Evolutionary conservation across 495 filamentous ascomycete species (phyloP).

Genomic region (Articulospora tetracladia): DNA sequence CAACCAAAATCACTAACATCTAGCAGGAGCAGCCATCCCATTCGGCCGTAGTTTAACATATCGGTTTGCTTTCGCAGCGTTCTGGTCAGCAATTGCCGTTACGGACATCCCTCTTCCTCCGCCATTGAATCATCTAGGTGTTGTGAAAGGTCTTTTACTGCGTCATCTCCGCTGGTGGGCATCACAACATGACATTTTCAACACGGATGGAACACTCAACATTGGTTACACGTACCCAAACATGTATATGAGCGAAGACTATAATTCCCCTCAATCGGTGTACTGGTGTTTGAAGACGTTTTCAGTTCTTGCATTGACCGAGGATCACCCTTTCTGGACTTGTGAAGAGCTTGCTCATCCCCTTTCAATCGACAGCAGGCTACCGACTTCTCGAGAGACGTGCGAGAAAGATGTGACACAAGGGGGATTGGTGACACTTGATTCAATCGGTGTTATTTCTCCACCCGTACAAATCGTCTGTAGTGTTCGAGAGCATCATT

Average conservation of each 20-base stretch:
- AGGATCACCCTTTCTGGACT: slow-evolving; percentile 17
- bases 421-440: neutral
- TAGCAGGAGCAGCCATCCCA: slow-evolving; percentile 44
- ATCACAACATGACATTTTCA: neutral
- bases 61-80: slow-evolving; percentile 56
- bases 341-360: slow-evolving; percentile 8
- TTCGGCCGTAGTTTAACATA: slow-evolving; percentile 59
- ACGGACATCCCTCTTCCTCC: slow-evolving; percentile 46
- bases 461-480: slow-evolving; percentile 2
- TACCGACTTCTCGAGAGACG: neutral
- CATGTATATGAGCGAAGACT: slow-evolving; percentile 12
- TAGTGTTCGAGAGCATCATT: neutral
- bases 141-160: slow-evolving; percentile 54
- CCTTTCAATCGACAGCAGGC: neutral
- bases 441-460: neutral
- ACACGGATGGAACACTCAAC: slow-evolving; percentile 9
- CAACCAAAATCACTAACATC: neutral
- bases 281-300: slow-evolving; percentile 16
- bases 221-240: slow-evolving; percentile 16
- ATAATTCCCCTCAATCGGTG: slow-evolving; percentile 11
- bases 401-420: neutral
- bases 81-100: slow-evolving; percentile 58
- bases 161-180: slow-evolving; percentile 62
- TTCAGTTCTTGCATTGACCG: neutral
- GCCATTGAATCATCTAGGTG: slow-evolving; percentile 36